These are phyloP conservation scores for Margaritispora aquatica DNA, from an alignment of 495 filamentous ascomycete species.

Conservation along the genomic window DNA sequence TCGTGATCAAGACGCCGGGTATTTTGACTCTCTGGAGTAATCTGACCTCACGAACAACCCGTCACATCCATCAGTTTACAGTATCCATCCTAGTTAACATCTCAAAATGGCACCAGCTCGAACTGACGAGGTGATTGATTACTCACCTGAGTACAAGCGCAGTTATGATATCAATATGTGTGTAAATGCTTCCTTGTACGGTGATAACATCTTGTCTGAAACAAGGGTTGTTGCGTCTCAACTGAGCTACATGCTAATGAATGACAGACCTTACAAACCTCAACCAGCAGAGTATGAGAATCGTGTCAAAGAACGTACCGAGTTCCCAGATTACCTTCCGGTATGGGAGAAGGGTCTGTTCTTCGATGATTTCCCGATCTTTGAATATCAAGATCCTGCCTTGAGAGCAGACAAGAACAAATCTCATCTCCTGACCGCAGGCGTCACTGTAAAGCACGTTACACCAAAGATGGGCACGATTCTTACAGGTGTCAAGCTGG, in stretches of 20 bases:
- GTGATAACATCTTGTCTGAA: too few species aligned
- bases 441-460: slow-evolving; percentile 24
- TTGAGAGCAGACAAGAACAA: slow-evolving; percentile 30
- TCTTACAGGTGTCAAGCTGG: slow-evolving; percentile 38
- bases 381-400: slow-evolving; percentile 32
- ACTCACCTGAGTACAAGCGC: neutral
- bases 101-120: slow-evolving; percentile 15
- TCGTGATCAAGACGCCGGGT: too few species aligned
- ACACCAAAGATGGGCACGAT: slow-evolving; percentile 50
- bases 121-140: slow-evolving; percentile 5
- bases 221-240: neutral
- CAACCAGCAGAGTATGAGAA: slow-evolving; percentile 12
- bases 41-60: neutral
- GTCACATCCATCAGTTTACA: neutral
- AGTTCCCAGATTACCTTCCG: slow-evolving; percentile 31
- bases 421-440: slow-evolving; percentile 25
- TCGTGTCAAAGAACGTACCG: slow-evolving; percentile 15
- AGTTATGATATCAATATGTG: slow-evolving; percentile 5
- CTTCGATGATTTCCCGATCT: slow-evolving; percentile 27
- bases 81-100: neutral
- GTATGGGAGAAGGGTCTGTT: slow-evolving; percentile 27
- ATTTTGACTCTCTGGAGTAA: neutral
- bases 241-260: neutral
- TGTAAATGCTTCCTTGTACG: neutral
- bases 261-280: slow-evolving; percentile 7